These are phyloP conservation scores for Pythium monospermum DNA, from an alignment of 352 stramenopile genomes.

Conservation along the genomic window DNA sequence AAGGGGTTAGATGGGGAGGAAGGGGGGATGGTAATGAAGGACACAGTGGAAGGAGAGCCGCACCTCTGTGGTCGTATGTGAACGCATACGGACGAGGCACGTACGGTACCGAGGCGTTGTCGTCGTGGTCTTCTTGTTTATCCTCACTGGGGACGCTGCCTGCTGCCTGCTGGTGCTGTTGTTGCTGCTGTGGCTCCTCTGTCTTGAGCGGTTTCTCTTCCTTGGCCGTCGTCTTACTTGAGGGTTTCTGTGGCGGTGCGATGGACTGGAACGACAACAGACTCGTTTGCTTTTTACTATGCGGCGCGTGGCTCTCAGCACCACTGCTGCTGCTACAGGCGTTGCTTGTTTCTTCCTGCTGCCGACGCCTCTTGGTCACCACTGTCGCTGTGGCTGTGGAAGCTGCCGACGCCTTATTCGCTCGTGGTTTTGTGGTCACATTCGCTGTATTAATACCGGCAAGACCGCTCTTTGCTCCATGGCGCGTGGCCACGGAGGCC, in stretches of 20 bases:
- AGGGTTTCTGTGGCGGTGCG: constrained; percentile 12
- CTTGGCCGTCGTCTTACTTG: constrained; percentile 11
- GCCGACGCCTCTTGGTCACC: constrained; percentile 19
- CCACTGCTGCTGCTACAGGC: no score
- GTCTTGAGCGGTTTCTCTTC: not conserved
- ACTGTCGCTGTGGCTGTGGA: not conserved
- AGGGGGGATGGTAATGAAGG: no score
- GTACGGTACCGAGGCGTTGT: constrained; percentile 23
- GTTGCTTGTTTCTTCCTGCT: constrained; percentile 37
- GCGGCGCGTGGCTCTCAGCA: constrained; percentile 17
- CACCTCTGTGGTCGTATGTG: constrained; percentile 35
- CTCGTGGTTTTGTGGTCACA: not conserved
- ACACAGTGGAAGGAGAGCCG: no score
- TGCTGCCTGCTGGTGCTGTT: not conserved
- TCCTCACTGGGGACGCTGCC: no score
- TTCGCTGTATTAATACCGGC: no score
- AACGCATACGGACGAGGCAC: constrained; percentile 40
- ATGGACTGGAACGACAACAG: constrained; percentile 59
- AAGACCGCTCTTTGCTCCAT: no score
- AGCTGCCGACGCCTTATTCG: constrained; percentile 4
- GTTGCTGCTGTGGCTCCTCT: not conserved
- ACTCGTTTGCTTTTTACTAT: constrained; percentile 62
- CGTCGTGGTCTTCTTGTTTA: no score
- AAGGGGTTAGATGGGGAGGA: no score
- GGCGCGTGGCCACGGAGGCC: not conserved